Evolutionary conservation across 2,329 filamentous ascomycete species (phyloP), one percentile per base, ranked within the genome.

Genomic region (Trichoderma semiorbis): DNA sequence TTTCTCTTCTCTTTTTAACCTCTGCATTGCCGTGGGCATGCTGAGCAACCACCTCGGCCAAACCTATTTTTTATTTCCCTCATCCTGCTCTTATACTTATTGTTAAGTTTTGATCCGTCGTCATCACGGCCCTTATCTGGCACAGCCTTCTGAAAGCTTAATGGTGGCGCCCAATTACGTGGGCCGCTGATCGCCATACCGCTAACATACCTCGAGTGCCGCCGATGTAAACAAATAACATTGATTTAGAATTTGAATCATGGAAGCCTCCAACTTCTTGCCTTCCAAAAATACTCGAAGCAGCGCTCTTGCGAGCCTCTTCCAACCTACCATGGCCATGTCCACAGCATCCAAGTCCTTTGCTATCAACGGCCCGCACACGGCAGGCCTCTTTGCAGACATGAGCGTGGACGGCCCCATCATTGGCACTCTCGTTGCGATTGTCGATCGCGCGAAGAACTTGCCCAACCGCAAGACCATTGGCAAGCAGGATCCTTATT

Each of bases 401-500:
- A 94, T 97, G 91, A 93, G 91, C 24, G 89, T 97, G 71, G 95
- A 98, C 80, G 96, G 96, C 1, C 95, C 96, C 4, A 87, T 93
- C 73, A 98, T 99, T 78, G 96, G 96, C 76, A 98, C 95, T 2
- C 86, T 99, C 76, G 94, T 99, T 61, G 88, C 94, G 71, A 91
- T 99, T 77, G 90, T 98, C 78, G 96, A 99, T 84, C 89, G 95
- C 76, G 96, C 95, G 67, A 98, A 97, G 88, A 99, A 99, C 81
- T 84, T 99, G 76, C 96, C 96, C 65, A 99, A 99, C 83, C 86
- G 94, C 76, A 97, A 97, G 85, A 96, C 94, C 7, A 98, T 99
- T 86, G 96, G 96, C 70, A 99, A 99, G 84, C 96, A 99, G 84
- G 95, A 98, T 80, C 95, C 96, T 0, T 99, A 98, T 82, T 98